phyloP scores from a whole-genome alignment of 495 filamentous ascomycete genomes.

The Annulohypoxylon nitens region DNA sequence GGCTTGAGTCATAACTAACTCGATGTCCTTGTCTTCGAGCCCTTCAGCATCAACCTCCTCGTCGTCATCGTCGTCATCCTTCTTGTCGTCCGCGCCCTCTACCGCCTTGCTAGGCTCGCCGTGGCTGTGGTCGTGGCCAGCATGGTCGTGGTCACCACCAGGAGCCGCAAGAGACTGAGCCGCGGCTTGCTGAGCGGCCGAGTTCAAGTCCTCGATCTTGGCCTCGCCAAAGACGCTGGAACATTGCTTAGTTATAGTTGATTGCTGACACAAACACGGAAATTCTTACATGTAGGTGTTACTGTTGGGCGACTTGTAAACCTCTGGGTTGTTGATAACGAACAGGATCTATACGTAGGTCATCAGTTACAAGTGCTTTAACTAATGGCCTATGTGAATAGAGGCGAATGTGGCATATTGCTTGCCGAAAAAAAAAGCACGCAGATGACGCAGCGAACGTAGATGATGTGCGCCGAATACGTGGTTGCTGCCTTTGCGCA shows the following conservation, averaged over 20 bases:
- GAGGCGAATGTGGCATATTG: background rate
- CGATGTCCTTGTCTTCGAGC: slow-evolving; percentile 98
- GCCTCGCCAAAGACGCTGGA: slow-evolving; percentile 98
- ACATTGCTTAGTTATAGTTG: slow-evolving; percentile 18
- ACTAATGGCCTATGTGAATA: background rate
- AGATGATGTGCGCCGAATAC: background rate
- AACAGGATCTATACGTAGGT: slow-evolving; percentile 82
- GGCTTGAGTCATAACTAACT: slow-evolving; percentile 98
- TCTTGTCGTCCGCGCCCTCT: slow-evolving; percentile 77
- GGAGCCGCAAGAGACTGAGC: slow-evolving; percentile 68
- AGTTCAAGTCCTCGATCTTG: slow-evolving; percentile 99
- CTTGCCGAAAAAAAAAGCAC: background rate
- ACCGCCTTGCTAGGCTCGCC: slow-evolving; percentile 80
- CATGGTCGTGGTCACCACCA: slow-evolving; percentile 63
- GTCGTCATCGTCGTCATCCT: slow-evolving; percentile 88
- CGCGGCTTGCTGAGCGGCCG: slow-evolving; percentile 92
- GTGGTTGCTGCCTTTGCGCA: background rate
- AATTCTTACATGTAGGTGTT: slow-evolving; percentile 96
- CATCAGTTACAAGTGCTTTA: slow-evolving; percentile 45
- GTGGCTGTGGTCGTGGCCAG: slow-evolving; percentile 75
- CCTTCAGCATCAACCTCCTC: slow-evolving; percentile 95
- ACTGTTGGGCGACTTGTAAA: slow-evolving; percentile 97
- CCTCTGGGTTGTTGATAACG: slow-evolving; percentile 98
- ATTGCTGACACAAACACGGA: background rate
- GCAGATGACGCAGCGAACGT: background rate